Percentiles rank a stretch among this genome's conserved stretches.
These are phyloP conservation scores for Senna siamea DNA, from an alignment of 306 rosid species.

Conservation along the genomic window DNA sequence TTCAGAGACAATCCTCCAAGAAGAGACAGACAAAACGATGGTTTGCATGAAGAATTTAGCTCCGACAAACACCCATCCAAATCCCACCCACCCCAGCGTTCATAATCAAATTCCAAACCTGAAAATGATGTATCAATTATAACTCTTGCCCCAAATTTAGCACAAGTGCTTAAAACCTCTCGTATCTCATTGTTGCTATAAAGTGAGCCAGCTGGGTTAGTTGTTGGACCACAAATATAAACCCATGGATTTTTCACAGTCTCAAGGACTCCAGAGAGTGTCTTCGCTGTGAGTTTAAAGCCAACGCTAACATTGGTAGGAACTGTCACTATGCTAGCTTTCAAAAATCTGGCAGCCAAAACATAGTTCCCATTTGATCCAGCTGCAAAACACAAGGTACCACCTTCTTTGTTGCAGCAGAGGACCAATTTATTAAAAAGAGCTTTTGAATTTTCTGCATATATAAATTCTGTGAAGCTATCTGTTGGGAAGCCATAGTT, in stretches of 20 bases:
- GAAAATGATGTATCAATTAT: slow-evolving; percentile 1
- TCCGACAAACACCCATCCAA: background rate
- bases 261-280: slow-evolving; percentile 1
- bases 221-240: background rate
- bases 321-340: slow-evolving; percentile 38
- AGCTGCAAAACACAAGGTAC: slow-evolving; percentile 64
- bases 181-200: background rate
- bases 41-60: background rate
- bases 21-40: slow-evolving; percentile 6
- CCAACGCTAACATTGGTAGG: background rate
- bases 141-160: slow-evolving; percentile 12
- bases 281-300: background rate
- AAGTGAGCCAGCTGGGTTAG: background rate
- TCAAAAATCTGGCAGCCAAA: slow-evolving; percentile 61
- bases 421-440: slow-evolving; percentile 65
- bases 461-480: slow-evolving; percentile 48
- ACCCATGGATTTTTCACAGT: slow-evolving; percentile 4
- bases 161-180: background rate
- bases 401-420: slow-evolving; percentile 69
- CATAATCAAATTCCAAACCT: background rate
- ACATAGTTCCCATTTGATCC: slow-evolving; percentile 70
- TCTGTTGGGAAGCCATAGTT: slow-evolving; percentile 63
- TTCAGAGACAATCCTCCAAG: slow-evolving; percentile 9
- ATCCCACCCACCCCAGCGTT: slow-evolving; percentile 7
- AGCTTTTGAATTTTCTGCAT: slow-evolving; percentile 59